These are phyloP conservation scores for Tylopilus felleus DNA, from an alignment of 768 basidiomycete species.

Conservation along the genomic window DNA sequence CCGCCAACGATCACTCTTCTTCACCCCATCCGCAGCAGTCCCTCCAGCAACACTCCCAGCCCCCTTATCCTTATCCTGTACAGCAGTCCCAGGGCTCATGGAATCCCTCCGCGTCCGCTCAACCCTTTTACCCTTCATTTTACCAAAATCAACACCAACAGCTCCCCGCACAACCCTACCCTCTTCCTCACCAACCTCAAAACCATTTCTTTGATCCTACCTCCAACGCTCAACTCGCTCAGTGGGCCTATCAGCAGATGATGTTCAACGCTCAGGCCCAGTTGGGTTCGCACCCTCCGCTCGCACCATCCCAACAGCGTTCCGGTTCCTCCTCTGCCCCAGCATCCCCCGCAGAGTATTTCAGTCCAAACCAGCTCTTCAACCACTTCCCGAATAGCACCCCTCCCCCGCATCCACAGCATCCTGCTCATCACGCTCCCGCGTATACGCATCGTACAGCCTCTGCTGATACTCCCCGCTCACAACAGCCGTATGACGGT, in stretches of 20 bases:
- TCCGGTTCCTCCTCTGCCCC: constrained; percentile 37
- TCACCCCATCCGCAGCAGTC: constrained; percentile 28
- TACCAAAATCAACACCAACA: constrained; percentile 71
- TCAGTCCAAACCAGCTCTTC: constrained; percentile 57
- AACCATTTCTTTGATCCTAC: constrained; percentile 70
- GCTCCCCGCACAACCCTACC: constrained; percentile 46
- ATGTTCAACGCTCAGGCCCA: constrained; percentile 63
- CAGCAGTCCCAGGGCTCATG: constrained; percentile 68
- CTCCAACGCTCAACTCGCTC: constrained; percentile 72
- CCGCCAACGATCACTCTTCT: constrained; percentile 49
- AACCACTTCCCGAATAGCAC: constrained; percentile 69
- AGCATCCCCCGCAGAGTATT: constrained; percentile 50
- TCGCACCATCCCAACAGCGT: constrained; percentile 34
- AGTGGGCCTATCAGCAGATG: constrained; percentile 93
- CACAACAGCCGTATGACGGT: constrained; percentile 41
- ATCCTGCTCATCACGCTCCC: constrained; percentile 30
- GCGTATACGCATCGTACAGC: constrained; percentile 38
- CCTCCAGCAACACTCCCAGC: constrained; percentile 25
- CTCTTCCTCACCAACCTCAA: constrained; percentile 41
- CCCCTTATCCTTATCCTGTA: constrained; percentile 63
- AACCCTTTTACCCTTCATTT: constrained; percentile 75
- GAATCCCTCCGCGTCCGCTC: constrained; percentile 62
- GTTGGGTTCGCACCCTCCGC: constrained; percentile 36
- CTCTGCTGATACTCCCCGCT: constrained; percentile 27
- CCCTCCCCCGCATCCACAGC: constrained; percentile 57